Conservation (phyloP, 2,329 filamentous ascomycete genomes). For the Leptoxyphium fumago region DNA sequence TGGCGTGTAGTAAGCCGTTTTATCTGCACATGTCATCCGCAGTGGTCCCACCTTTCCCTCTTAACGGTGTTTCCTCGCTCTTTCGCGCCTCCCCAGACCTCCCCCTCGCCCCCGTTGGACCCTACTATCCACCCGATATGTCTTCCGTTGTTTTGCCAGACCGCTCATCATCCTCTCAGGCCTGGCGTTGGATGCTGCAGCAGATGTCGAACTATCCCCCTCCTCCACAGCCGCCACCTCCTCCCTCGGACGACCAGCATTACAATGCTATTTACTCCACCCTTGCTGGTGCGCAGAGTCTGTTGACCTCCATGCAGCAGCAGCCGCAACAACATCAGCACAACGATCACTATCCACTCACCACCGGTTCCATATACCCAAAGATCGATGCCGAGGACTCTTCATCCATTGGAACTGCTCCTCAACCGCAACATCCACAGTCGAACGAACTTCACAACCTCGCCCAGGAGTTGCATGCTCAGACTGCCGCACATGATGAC, state of each 20-base stretch:
- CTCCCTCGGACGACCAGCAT: conserved; percentile 20
- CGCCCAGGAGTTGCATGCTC: conserved; percentile 16
- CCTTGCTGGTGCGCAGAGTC: conserved; percentile 16
- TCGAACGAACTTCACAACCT: conserved; percentile 18
- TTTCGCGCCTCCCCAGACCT: not conserved
- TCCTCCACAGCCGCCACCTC: conserved; percentile 20
- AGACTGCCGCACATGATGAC: conserved; percentile 16
- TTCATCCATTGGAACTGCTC: not conserved
- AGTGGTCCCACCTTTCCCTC: too few species aligned
- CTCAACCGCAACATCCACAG: conserved; percentile 5
- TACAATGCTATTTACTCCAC: conserved; percentile 20
- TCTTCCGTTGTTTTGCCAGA: conserved; percentile 20
- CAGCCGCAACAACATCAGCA: too few species aligned
- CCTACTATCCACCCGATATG: conserved; percentile 9
- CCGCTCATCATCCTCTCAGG: conserved; percentile 18
- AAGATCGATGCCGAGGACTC: conserved; percentile 17
- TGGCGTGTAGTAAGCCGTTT: too few species aligned
- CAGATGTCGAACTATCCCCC: conserved; percentile 24
- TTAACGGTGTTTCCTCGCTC: not conserved
- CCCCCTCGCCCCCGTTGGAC: not conserved
- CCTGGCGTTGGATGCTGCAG: conserved; percentile 20
- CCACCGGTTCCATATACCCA: conserved; percentile 17
- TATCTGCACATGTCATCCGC: too few species aligned
- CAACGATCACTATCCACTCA: conserved; percentile 17
- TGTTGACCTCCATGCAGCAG: conserved; percentile 18